A percentile compares a stretch with the other conserved stretches of the same genome.
Evolutionary conservation across 176 grass and related monocot genomes (phyloP).

Genomic region (Tillandsia leiboldiana): DNA sequence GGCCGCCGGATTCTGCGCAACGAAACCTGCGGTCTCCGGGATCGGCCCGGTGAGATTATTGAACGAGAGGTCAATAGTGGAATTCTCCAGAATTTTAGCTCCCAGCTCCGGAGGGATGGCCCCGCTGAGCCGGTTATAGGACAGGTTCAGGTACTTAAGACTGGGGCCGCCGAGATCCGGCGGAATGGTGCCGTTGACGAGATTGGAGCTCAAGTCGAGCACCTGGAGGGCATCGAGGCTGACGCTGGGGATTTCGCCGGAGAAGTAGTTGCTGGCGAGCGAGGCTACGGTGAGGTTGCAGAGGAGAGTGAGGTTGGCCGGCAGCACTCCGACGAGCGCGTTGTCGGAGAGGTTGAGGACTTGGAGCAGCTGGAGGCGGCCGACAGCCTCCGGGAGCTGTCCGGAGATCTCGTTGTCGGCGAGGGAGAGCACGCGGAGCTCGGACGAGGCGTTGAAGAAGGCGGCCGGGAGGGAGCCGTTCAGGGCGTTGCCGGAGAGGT

Average conservation of each 20-base stretch:
- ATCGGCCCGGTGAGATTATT: constrained; percentile 81
- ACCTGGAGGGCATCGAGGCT: constrained; percentile 40
- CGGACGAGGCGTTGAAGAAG: constrained; percentile 44
- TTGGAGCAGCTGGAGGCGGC: constrained; percentile 39
- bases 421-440: constrained; percentile 65
- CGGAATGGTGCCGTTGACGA: constrained; percentile 56
- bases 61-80: constrained; percentile 63
- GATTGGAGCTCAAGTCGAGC: constrained; percentile 70
- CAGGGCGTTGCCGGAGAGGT: constrained; percentile 65
- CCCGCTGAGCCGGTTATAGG: constrained; percentile 55
- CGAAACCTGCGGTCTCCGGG: constrained; percentile 37
- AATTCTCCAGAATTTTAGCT: constrained; percentile 38
- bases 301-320: constrained; percentile 42
- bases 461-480: constrained; percentile 39
- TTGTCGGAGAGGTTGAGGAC: constrained; percentile 73
- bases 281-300: constrained; percentile 67
- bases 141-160: constrained; percentile 68
- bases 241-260: constrained; percentile 37
- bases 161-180: constrained; percentile 32
- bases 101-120: constrained; percentile 53
- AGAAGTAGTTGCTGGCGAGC: constrained; percentile 67
- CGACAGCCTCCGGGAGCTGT: constrained; percentile 34
- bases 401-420: constrained; percentile 72
- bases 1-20: constrained; percentile 35
- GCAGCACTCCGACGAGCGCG: constrained; percentile 56